A percentile compares a stretch with the other conserved stretches of the same genome.
phyloP scores from a whole-genome alignment of 495 filamentous ascomycete species.

The Tuber microsphaerosporum region DNA sequence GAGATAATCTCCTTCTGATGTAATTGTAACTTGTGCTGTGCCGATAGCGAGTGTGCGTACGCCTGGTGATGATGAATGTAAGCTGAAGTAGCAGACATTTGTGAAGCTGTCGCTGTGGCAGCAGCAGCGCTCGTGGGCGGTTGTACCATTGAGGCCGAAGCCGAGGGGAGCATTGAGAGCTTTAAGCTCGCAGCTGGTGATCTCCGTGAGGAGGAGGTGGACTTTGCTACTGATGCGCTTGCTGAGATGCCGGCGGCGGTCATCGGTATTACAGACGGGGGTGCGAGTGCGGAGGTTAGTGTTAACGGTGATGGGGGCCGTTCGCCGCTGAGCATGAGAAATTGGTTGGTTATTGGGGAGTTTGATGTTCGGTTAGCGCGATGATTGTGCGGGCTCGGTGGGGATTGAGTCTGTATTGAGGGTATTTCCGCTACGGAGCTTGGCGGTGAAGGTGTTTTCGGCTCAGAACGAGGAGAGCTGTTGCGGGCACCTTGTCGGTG shows the following conservation, averaged over 20 bases:
- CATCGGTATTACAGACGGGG: slow-evolving; percentile 38
- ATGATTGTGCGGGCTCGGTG: slow-evolving; percentile 6
- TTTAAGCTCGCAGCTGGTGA: slow-evolving; percentile 25
- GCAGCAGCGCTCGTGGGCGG: slow-evolving; percentile 5
- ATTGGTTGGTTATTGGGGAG: slow-evolving; percentile 18
- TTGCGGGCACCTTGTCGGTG: slow-evolving; percentile 7
- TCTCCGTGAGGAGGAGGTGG: slow-evolving; percentile 25
- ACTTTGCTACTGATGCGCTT: slow-evolving; percentile 16
- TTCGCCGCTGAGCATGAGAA: slow-evolving; percentile 25
- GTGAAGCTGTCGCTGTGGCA: slow-evolving; percentile 1
- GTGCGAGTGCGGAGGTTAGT: slow-evolving; percentile 31
- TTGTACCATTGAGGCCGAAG: slow-evolving; percentile 8
- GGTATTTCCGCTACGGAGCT: neutral
- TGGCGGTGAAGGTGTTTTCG: slow-evolving; percentile 10
- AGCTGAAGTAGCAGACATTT: slow-evolving; percentile 9
- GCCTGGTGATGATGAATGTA: slow-evolving; percentile 25
- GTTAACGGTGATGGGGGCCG: slow-evolving; percentile 30
- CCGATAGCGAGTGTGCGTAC: slow-evolving; percentile 37
- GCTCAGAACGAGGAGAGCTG: slow-evolving; percentile 8
- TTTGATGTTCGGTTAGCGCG: neutral
- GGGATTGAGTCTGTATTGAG: slow-evolving; percentile 13
- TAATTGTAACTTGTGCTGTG: slow-evolving; percentile 47
- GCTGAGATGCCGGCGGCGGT: slow-evolving; percentile 31
- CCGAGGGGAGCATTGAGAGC: slow-evolving; percentile 30
- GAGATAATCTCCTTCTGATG: slow-evolving; percentile 58